Percentiles rank a stretch among this genome's conserved stretches.
These are phyloP conservation scores for Myxozyma neglecta DNA, from an alignment of 805 yeast species.

Conservation along the genomic window DNA sequence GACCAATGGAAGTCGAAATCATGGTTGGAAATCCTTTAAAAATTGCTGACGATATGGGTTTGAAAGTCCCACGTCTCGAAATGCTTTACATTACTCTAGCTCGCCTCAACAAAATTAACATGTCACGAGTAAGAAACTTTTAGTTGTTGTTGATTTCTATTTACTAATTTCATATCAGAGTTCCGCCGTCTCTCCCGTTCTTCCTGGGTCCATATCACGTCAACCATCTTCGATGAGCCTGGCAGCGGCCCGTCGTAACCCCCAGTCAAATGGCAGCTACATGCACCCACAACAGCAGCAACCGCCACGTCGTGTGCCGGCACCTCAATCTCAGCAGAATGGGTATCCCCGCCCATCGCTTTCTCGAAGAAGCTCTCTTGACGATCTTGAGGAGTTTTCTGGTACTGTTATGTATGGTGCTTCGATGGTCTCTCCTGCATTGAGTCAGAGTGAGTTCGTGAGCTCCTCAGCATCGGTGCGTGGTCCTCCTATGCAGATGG, in stretches of 20 bases:
- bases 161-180: not conserved
- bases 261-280: not conserved
- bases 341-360: conserved; percentile 3
- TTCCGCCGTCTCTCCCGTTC: not conserved
- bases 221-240: conserved; percentile 6
- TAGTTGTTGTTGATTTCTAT: not conserved
- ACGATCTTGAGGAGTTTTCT: conserved; percentile 27
- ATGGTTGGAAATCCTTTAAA: conserved; percentile 65
- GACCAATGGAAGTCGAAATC: conserved; percentile 66
- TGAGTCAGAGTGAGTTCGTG: not conserved
- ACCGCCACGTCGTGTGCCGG: not conserved
- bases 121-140: not conserved
- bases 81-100: conserved; percentile 59
- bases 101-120: conserved; percentile 31
- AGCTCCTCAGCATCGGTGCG: conserved; percentile 6
- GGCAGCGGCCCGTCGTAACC: conserved; percentile 11
- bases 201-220: not conserved
- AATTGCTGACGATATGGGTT: conserved; percentile 50
- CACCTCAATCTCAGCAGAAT: not conserved
- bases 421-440: not conserved
- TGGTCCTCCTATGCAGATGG: conserved; percentile 13
- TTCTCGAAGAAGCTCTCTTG: conserved; percentile 14
- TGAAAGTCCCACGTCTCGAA: conserved; percentile 59
- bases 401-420: conserved; percentile 24
- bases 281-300: conserved; percentile 2